Conservation (phyloP, 768 basidiomycete genomes). For the Paxillus rubicundulus region DNA sequence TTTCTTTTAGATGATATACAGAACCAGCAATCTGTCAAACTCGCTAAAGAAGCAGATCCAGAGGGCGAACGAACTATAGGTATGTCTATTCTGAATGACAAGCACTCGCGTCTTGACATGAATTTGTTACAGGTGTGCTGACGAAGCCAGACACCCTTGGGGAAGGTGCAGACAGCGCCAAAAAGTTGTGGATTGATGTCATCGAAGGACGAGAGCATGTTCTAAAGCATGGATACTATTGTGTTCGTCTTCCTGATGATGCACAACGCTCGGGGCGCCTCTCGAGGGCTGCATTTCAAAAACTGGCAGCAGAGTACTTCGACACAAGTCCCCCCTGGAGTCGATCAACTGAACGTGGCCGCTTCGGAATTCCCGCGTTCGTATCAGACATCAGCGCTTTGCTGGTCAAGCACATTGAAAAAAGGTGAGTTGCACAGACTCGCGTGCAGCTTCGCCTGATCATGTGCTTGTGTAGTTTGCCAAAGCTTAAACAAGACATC, state of each 20-base stretch:
- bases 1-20: constrained; percentile 58
- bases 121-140: constrained; percentile 48
- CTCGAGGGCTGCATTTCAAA: constrained; percentile 37
- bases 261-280: constrained; percentile 42
- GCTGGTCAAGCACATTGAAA: constrained; percentile 51
- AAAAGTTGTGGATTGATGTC: constrained; percentile 47
- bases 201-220: constrained; percentile 46
- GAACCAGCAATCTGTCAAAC: constrained; percentile 54
- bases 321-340: constrained; percentile 50
- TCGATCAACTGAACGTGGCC: constrained; percentile 37
- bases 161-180: constrained; percentile 40
- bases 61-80: constrained; percentile 62
- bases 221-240: constrained; percentile 61
- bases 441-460: constrained; percentile 4
- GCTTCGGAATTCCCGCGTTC: constrained; percentile 56
- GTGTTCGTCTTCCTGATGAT: constrained; percentile 64
- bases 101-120: neutral
- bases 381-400: constrained; percentile 51
- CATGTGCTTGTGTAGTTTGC: constrained; percentile 39
- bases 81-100: constrained; percentile 17
- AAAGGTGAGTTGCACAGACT: constrained; percentile 39
- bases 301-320: constrained; percentile 46
- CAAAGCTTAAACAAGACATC: constrained; percentile 40
- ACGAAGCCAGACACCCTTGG: constrained; percentile 66
- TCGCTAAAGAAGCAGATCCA: constrained; percentile 55